Evolutionary conservation across 768 basidiomycete genomes (phyloP).

Genomic region (Leucosporidium yakuticum): DNA sequence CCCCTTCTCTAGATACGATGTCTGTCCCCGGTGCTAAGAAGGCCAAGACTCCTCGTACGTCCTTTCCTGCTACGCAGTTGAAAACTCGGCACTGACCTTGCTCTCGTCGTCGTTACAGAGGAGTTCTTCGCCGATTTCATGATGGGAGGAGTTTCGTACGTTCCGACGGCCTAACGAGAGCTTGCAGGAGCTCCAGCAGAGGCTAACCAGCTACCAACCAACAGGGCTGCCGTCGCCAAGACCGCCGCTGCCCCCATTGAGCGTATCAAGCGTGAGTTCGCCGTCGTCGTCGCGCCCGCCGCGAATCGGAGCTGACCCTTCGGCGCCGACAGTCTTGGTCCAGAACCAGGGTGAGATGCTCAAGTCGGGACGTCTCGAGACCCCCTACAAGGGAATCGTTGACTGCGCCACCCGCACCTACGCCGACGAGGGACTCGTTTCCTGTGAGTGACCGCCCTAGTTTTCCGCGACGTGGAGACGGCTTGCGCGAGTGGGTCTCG

Average conservation of each 20-base stretch:
- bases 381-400: constrained; percentile 90
- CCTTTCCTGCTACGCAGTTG: too few species aligned
- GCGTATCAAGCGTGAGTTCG: constrained; percentile 93
- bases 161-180: constrained; percentile 35
- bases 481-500: neutral
- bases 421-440: constrained; percentile 86
- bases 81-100: too few species aligned
- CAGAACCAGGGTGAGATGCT: constrained; percentile 95
- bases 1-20: too few species aligned
- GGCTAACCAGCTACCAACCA: neutral
- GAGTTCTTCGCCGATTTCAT: constrained; percentile 63
- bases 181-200: neutral
- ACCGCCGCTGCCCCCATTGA: constrained; percentile 99
- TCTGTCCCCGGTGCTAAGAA: too few species aligned
- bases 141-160: constrained; percentile 80
- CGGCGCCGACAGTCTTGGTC: constrained; percentile 22
- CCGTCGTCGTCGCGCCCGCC: neutral
- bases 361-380: constrained; percentile 95
- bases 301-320: neutral
- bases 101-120: neutral
- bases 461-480: neutral
- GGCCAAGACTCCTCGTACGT: too few species aligned
- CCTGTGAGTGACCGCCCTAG: constrained; percentile 42
- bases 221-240: constrained; percentile 79
- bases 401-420: constrained; percentile 93